These are phyloP conservation scores for Ceratocystis huliohia DNA, from an alignment of 2,329 filamentous ascomycete genomes.

Conservation along the genomic window DNA sequence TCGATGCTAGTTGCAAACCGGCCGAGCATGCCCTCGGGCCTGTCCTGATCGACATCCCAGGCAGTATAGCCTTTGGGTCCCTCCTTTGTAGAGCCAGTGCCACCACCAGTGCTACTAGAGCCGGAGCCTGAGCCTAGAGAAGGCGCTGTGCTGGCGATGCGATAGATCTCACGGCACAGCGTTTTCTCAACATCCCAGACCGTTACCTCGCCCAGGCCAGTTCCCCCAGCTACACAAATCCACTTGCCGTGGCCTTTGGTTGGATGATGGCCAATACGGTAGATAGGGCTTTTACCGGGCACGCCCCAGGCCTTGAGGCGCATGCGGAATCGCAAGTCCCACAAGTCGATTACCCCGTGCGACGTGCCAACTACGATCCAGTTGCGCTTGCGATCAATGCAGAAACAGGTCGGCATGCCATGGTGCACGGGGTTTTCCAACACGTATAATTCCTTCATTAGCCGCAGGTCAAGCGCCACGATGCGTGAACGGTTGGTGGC, in stretches of 20 bases:
- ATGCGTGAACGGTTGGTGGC: conserved; percentile 79
- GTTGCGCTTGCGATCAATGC: conserved; percentile 69
- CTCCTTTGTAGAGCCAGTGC: conserved; percentile 28
- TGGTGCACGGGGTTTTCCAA: conserved; percentile 84
- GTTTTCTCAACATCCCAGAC: conserved; percentile 93
- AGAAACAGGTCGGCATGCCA: conserved; percentile 83
- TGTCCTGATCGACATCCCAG: conserved; percentile 83
- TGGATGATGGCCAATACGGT: conserved; percentile 67
- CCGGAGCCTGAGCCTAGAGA: neutral
- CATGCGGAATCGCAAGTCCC: conserved; percentile 92
- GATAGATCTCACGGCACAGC: conserved; percentile 78
- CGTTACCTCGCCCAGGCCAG: conserved; percentile 74
- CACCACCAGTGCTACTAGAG: neutral
- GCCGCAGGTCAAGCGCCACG: conserved; percentile 71
- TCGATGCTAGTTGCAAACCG: conserved; percentile 70
- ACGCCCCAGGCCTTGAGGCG: conserved; percentile 81
- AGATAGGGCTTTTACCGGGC: conserved; percentile 65
- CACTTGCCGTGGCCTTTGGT: conserved; percentile 66
- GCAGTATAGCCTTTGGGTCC: conserved; percentile 58
- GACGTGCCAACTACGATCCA: conserved; percentile 89
- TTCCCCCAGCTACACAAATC: conserved; percentile 81
- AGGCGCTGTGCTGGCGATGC: conserved; percentile 34
- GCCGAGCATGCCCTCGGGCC: conserved; percentile 70
- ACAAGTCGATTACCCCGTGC: conserved; percentile 83
- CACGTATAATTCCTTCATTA: conserved; percentile 69